Evolutionary conservation across 2,329 filamentous ascomycete species (phyloP).

Genomic region (Arthrobotrys sphaeroides): DNA sequence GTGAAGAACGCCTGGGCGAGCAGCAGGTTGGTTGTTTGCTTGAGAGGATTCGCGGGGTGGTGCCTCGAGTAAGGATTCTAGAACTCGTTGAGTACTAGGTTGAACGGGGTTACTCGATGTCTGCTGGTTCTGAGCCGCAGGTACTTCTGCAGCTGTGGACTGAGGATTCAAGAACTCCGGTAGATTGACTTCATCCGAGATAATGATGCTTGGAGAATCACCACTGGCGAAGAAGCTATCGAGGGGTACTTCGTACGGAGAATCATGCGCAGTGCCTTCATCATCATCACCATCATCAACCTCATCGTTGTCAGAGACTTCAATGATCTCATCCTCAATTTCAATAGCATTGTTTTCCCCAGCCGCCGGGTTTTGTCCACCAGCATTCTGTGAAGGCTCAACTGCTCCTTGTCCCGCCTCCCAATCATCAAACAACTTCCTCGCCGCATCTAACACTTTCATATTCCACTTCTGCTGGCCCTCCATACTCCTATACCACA

Average conservation of each 20-base stretch:
- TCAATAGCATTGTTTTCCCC: neutral
- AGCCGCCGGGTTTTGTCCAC: neutral
- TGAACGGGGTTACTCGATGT: neutral
- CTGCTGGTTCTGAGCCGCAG: neutral
- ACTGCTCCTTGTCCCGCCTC: neutral
- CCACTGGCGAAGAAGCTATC: neutral
- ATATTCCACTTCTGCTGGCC: slow-evolving; percentile 11
- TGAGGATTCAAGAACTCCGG: neutral
- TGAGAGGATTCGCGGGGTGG: too few species aligned
- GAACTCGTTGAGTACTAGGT: too few species aligned
- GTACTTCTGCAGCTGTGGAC: neutral
- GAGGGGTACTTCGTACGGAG: neutral
- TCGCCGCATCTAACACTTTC: neutral
- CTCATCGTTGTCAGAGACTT: neutral
- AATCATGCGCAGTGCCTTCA: neutral
- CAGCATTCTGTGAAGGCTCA: neutral
- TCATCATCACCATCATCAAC: neutral
- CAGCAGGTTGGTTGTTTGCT: neutral
- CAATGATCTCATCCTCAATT: neutral
- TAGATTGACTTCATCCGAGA: neutral
- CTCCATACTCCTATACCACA: neutral
- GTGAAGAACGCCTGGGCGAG: neutral
- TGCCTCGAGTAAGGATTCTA: too few species aligned
- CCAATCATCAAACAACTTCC: neutral
- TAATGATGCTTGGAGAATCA: neutral